Evolutionary conservation across 345 rosid species (phyloP).

Genomic region (Gossypium stocksii): DNA sequence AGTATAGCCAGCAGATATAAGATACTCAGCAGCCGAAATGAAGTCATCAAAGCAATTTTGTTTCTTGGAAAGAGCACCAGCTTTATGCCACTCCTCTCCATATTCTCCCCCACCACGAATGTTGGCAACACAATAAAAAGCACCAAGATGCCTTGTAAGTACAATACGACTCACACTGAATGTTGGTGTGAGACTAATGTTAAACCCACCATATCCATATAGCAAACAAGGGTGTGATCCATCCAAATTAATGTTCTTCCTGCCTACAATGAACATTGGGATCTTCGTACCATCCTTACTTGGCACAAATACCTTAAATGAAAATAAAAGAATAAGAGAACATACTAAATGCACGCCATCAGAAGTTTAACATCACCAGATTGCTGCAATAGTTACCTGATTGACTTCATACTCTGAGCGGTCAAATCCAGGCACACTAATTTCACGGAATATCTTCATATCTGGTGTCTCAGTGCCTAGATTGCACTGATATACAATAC

Average conservation of each 20-base stretch:
- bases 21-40: constrained; percentile 70
- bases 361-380: background rate
- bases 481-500: constrained; percentile 73
- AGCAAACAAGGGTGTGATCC: constrained; percentile 88
- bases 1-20: constrained; percentile 71
- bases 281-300: constrained; percentile 77
- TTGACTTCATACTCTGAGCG: constrained; percentile 59
- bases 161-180: constrained; percentile 59
- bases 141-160: constrained; percentile 70
- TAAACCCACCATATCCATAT: constrained; percentile 91
- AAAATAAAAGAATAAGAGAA: constrained; percentile 7
- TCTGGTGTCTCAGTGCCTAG: constrained; percentile 47
- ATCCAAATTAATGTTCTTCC: constrained; percentile 52
- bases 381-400: constrained; percentile 50
- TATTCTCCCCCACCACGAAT: constrained; percentile 98
- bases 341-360: background rate
- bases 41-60: constrained; percentile 93
- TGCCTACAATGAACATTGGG: constrained; percentile 71
- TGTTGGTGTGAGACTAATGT: constrained; percentile 62
- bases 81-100: constrained; percentile 97
- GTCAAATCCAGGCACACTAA: constrained; percentile 63
- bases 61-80: constrained; percentile 71
- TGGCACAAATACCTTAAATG: constrained; percentile 62
- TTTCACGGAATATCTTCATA: constrained; percentile 74
- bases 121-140: constrained; percentile 69